These are phyloP conservation scores for Zygnema circumcarinatum DNA, from an alignment of 139 green algal genomes.

Conservation along the genomic window DNA sequence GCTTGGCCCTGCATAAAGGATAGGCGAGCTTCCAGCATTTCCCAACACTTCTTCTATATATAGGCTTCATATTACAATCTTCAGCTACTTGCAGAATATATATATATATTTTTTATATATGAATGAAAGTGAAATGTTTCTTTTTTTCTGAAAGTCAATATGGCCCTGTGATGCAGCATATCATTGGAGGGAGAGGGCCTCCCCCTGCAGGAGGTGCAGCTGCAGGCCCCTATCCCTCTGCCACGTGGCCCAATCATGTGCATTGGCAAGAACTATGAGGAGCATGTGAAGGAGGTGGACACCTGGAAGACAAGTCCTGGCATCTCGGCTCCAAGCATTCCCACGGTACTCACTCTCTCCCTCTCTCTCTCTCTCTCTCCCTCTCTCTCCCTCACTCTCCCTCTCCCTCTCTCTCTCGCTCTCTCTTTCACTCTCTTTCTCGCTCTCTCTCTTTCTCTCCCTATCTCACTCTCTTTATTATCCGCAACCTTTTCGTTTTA, in stretches of 20 bases:
- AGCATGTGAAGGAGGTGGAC: conserved; percentile 59
- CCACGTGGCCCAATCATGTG: conserved; percentile 41
- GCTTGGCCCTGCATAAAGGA: background rate
- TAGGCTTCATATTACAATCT: background rate
- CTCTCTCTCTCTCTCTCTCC: background rate
- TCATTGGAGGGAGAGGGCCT: conserved; percentile 19
- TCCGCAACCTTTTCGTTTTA: background rate
- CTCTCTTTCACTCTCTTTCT: background rate
- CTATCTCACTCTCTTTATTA: background rate
- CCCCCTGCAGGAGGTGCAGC: conserved; percentile 7
- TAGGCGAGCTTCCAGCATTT: background rate
- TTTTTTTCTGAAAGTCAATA: background rate
- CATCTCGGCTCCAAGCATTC: conserved; percentile 39
- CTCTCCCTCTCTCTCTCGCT: background rate
- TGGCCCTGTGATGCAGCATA: conserved; percentile 10
- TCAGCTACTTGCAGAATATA: background rate
- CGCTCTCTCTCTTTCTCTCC: background rate
- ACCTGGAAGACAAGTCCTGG: conserved; percentile 44
- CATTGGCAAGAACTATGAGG: conserved; percentile 56
- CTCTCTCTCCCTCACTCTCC: background rate
- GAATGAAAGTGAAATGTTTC: background rate
- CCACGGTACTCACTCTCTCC: background rate
- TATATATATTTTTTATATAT: background rate
- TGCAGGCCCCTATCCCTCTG: conserved; percentile 25
- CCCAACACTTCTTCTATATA: background rate